Conservation (phyloP, 2,329 filamentous ascomycete species). For the Chrysoporthe puriensis region DNA sequence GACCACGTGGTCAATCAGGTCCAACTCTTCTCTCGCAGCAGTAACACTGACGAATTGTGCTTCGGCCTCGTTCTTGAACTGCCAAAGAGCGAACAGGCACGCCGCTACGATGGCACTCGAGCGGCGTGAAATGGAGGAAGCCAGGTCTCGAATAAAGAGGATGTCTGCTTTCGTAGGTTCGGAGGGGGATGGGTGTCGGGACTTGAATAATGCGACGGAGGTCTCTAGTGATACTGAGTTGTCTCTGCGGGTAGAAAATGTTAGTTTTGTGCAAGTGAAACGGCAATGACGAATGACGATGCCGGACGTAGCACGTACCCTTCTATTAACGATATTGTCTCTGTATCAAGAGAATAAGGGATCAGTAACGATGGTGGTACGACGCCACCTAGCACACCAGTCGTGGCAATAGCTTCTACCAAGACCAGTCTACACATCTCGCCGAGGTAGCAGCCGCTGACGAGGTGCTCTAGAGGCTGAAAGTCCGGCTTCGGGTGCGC, state of each 20-base stretch:
- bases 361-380: slow-evolving; percentile 56
- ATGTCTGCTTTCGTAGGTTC: slow-evolving; percentile 52
- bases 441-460: slow-evolving; percentile 69
- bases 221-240: slow-evolving; percentile 45
- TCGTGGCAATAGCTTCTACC: slow-evolving; percentile 60
- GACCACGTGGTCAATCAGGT: slow-evolving; percentile 56
- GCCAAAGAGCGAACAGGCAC: slow-evolving; percentile 63
- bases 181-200: slow-evolving; percentile 52
- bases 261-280: neutral
- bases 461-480: slow-evolving; percentile 65
- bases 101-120: slow-evolving; percentile 64
- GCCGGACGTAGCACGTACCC: slow-evolving; percentile 47
- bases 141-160: slow-evolving; percentile 54
- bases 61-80: slow-evolving; percentile 55
- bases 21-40: slow-evolving; percentile 47
- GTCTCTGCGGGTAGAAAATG: slow-evolving; percentile 44
- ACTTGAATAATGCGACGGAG: slow-evolving; percentile 53
- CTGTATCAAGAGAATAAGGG: slow-evolving; percentile 63
- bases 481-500: slow-evolving; percentile 61
- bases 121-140: slow-evolving; percentile 58
- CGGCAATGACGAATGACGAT: neutral
- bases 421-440: slow-evolving; percentile 64
- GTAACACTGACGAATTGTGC: slow-evolving; percentile 43
- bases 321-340: slow-evolving; percentile 61
- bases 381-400: slow-evolving; percentile 59